A percentile compares a stretch with the other conserved stretches of the same genome.
Conservation (phyloP, 2,329 filamentous ascomycete genomes). For the Alternaria conjuncta region DNA sequence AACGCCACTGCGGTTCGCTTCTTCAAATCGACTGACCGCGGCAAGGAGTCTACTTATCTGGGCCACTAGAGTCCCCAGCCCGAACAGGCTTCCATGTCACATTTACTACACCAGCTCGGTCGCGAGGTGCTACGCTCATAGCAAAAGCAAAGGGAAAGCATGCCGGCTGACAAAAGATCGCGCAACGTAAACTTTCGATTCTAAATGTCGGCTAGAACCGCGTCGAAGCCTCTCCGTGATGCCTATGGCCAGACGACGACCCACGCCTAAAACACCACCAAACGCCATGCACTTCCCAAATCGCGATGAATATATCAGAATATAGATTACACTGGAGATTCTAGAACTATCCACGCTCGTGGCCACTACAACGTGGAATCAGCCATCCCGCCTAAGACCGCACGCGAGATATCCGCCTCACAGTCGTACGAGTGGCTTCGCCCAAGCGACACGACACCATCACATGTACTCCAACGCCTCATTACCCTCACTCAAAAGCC, state of each 20-base stretch:
- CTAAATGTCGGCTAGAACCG: background rate
- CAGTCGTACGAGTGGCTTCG: background rate
- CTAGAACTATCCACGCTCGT: background rate
- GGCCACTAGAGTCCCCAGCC: background rate
- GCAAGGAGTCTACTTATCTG: background rate
- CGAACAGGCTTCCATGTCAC: background rate
- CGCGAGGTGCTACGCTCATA: background rate
- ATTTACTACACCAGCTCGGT: fast-evolving
- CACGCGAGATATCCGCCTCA: background rate
- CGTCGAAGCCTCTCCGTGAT: background rate
- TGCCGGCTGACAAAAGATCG: fast-evolving
- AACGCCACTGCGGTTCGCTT: background rate
- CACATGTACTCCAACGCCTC: background rate
- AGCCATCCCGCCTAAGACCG: background rate
- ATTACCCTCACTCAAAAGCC: fast-evolving
- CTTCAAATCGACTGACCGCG: background rate
- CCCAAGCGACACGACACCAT: background rate
- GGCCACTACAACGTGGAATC: background rate
- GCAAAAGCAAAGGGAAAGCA: background rate
- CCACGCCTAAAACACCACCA: background rate
- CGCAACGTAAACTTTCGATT: background rate
- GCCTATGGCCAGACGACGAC: background rate
- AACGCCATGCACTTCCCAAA: background rate
- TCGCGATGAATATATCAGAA: background rate
- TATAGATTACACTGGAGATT: background rate